phyloP scores from a whole-genome alignment of 495 filamentous ascomycete genomes.

The Cercophora scortea region DNA sequence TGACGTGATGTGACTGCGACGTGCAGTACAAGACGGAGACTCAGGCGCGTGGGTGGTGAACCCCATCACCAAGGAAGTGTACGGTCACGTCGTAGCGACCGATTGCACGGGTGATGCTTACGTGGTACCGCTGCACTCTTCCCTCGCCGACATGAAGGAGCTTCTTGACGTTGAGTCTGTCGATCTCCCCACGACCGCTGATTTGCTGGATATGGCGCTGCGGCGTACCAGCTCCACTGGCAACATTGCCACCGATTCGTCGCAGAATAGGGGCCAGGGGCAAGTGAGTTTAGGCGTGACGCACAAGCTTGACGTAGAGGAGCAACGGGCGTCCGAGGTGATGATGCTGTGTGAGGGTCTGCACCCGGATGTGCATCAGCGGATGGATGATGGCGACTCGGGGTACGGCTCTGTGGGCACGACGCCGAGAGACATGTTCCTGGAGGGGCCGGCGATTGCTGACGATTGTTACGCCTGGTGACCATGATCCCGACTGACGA shows the following conservation, averaged over 20 bases:
- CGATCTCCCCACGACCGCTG: constrained; percentile 3
- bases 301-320: neutral
- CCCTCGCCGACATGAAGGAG: constrained; percentile 16
- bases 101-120: constrained; percentile 19
- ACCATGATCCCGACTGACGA: no score
- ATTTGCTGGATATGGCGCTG: constrained; percentile 3
- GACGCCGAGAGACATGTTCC: neutral
- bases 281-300: no score
- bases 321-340: neutral
- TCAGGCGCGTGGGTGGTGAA: constrained; percentile 24
- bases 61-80: constrained; percentile 10
- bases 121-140: constrained; percentile 15
- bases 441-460: no score
- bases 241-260: neutral
- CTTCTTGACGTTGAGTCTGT: constrained; percentile 4
- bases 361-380: neutral
- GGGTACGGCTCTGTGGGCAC: constrained; percentile 3
- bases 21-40: constrained; percentile 15
- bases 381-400: neutral
- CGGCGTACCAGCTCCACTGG: neutral
- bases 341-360: neutral
- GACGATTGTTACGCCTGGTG: no score
- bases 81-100: constrained; percentile 18
- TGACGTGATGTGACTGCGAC: neutral
- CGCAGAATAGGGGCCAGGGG: neutral